Evolutionary conservation across 257 asterid genomes (phyloP), one percentile per base, ranked within the genome.

Genomic region (Leonotis leonurus): DNA sequence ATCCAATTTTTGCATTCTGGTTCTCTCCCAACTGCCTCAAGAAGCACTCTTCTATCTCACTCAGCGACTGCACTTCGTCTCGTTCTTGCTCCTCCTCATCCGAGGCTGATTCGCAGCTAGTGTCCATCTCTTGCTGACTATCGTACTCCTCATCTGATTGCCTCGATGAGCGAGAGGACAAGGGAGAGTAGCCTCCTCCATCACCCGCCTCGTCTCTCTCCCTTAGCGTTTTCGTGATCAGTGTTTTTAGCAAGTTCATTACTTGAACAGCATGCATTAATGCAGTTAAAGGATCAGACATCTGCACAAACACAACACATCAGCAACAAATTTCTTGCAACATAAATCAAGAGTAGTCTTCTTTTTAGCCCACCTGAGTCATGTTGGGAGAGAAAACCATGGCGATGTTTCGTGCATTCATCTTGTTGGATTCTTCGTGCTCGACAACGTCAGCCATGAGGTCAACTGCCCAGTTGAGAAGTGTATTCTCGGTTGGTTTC

Each of bases 231-330:
- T 73, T 89, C 60, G 72, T 77, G 73, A 93, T 93, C 60, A 93
- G 84, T 37, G 90, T 83, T 77, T 93, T 93, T 64, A 93, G 71
- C 72, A 93, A 75, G 83, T 93, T 93, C 99, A 93, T 89, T 56
- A 93, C 97, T 87, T 93, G 99, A 24, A 89, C 97, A 0, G 99
- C 97, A 3, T 93, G 99, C 97, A 93, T 93, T 11, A 93, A 88
- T 52, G 99, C 97, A 6, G 97, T 89, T 71, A 93, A 71, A 7
- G 96, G 99, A 82, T 93, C 96, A 7, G 97, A 82, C 99, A 93
- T 89, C 99, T 93, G 72, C 53, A 58, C 33, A 73, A 20, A 30
- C 33, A 58, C 24, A 6, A 8, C 3, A 9, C 8, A 20, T 51
- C 29, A 48, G 32, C n/a, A 40, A 49, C 26, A 5, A 22, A 16